Evolutionary conservation across 2,329 filamentous ascomycete genomes (phyloP).

Genomic region (Cytospora leucostoma): DNA sequence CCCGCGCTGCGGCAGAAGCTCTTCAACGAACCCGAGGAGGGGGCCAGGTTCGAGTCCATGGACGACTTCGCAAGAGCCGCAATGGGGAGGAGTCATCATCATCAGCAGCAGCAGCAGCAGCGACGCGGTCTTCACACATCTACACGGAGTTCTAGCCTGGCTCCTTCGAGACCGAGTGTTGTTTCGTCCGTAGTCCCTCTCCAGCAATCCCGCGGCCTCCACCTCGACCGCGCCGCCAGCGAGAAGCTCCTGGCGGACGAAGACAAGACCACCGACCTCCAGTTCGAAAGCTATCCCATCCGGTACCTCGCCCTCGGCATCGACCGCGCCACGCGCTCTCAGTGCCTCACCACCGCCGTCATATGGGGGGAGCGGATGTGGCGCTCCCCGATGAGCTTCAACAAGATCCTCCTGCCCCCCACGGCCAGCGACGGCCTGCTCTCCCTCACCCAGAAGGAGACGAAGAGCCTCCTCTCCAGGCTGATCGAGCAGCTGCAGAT

Average conservation of each 20-base stretch:
- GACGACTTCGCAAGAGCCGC: slow-evolving; percentile 14
- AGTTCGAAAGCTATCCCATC: slow-evolving; percentile 40
- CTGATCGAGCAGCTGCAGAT: slow-evolving; percentile 56
- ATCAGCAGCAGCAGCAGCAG: slow-evolving; percentile 12
- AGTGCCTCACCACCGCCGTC: slow-evolving; percentile 55
- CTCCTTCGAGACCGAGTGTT: neutral
- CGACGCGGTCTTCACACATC: slow-evolving; percentile 19
- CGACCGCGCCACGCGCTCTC: slow-evolving; percentile 62
- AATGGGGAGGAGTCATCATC: neutral
- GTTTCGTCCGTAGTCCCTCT: neutral
- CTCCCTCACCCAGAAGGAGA: slow-evolving; percentile 2
- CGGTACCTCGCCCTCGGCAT: slow-evolving; percentile 64
- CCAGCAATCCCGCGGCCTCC: slow-evolving; percentile 21
- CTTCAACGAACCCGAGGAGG: slow-evolving; percentile 17
- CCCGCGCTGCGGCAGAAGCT: slow-evolving; percentile 65
- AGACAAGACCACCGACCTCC: slow-evolving; percentile 43
- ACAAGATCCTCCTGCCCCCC: slow-evolving; percentile 34
- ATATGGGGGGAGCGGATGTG: neutral
- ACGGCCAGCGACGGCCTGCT: slow-evolving; percentile 38
- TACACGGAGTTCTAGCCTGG: neutral
- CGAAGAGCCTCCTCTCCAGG: neutral
- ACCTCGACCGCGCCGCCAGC: slow-evolving; percentile 18
- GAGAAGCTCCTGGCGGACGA: slow-evolving; percentile 55
- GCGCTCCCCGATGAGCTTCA: slow-evolving; percentile 51
- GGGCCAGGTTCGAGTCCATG: slow-evolving; percentile 30